These are phyloP conservation scores for Corchorus capsularis DNA, from an alignment of 345 rosid species.

Conservation along the genomic window DNA sequence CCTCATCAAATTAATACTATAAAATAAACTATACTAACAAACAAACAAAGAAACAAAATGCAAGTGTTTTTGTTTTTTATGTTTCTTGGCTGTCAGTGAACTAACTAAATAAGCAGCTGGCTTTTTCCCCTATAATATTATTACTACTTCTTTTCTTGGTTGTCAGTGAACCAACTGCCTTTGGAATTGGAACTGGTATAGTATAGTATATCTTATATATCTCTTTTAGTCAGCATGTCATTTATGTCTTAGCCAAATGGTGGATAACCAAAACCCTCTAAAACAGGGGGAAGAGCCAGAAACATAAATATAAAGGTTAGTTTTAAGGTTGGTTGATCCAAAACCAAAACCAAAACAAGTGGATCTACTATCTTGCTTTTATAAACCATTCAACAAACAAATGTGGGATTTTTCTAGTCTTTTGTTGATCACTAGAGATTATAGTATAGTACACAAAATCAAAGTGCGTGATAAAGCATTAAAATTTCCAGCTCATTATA, in stretches of 20 bases:
- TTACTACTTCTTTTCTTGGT: conserved; percentile 34
- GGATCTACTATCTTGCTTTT: not conserved
- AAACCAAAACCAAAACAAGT: not conserved
- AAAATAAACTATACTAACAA: conserved; percentile 21
- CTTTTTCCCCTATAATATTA: conserved; percentile 5
- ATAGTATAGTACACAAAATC: too few species aligned
- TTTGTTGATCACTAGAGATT: too few species aligned
- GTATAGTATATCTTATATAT: not conserved
- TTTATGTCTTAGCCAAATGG: conserved; percentile 5
- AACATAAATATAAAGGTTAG: not conserved
- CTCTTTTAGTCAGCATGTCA: not conserved
- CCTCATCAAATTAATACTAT: conserved; percentile 11
- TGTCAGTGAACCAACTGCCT: conserved; percentile 48
- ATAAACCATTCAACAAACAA: not conserved
- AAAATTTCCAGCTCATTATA: not conserved
- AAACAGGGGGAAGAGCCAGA: not conserved
- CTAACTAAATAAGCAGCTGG: conserved; percentile 21
- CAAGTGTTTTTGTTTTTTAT: conserved; percentile 19
- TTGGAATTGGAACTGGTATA: conserved; percentile 12
- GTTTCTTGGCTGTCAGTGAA: conserved; percentile 34
- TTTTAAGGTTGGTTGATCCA: not conserved
- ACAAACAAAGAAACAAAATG: conserved; percentile 28
- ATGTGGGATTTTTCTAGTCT: not conserved
- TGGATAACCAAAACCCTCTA: conserved; percentile 6
- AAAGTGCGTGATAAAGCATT: not conserved